Base-by-base conservation (phyloP, 345 rosid genomes). In the Heritiera littoralis region DNA sequence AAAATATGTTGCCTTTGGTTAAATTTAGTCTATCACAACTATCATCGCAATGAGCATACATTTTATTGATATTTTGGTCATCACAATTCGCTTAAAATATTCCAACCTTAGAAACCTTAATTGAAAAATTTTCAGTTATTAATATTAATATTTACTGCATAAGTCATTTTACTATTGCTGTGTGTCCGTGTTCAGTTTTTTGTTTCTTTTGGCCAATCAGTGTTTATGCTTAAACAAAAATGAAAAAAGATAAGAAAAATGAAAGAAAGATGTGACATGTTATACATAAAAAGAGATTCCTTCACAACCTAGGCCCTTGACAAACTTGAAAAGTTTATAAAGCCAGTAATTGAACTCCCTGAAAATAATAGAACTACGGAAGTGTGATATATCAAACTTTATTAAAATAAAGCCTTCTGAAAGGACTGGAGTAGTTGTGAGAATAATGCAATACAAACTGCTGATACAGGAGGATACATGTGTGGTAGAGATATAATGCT, bases 401-500 rank as follows among this genome's bases (percentile, higher is more conserved):
- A 23, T 28, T 67, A 43, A 43, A 43, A 43, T 43, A 6, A 43
- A 43, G 45, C 12, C 49, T 46, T 69, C 23, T 46, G 74, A 69
- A 48, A 20, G 56, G 55, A 46, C 7, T 72, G 43, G 45, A 32
- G 45, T 51, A 23, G 75, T 17, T 70, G 41, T 51, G 28, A 71
- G 75, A 45, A 46, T 46, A 69, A 46, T 46, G 56, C 40, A 12
- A 14, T 23, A 72, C 52, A 32, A 15, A 52, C 10, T 51, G 18
- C 7, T 17, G 41, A 72, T 59, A 5, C 58, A 14, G n/a, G 58
- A 54, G 58, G 58, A 15, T 18, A 23, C 46, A 17, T 52, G 61
- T 72, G 75, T 5, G 46, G 61, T 72, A 32, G 46, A 52, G 46
- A 52, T 52, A 17, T 18, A 30, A 72, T 35, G 75, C 61, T 72